phyloP scores from a whole-genome alignment of 306 rosid genomes.

The Acacia confusa region DNA sequence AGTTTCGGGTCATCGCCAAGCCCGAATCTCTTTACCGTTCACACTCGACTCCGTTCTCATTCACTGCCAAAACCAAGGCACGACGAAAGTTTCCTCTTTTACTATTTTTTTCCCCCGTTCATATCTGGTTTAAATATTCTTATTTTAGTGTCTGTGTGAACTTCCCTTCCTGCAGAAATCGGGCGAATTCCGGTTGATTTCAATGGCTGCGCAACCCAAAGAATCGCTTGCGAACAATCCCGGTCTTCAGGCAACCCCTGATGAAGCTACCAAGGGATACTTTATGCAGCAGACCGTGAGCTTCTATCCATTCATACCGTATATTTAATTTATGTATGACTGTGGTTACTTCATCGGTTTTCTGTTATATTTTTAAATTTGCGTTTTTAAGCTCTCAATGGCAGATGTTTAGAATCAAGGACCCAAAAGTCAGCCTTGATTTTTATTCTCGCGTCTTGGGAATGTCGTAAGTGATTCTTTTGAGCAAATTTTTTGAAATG shows the following conservation, averaged over 20 bases:
- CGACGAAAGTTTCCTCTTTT: neutral
- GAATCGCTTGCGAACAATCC: conserved; percentile 77
- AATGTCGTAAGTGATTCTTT: conserved; percentile 77
- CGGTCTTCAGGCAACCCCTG: conserved; percentile 77
- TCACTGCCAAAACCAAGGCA: conserved; percentile 54
- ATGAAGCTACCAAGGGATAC: conserved; percentile 83
- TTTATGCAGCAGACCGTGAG: conserved; percentile 91
- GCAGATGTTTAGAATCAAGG: conserved; percentile 86
- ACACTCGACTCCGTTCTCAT: conserved; percentile 39
- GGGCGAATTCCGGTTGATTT: conserved; percentile 48
- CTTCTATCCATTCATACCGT: neutral
- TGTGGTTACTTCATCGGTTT: neutral
- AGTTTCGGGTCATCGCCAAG: conserved; percentile 42
- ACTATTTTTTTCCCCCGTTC: neutral
- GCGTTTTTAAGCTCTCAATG: neutral
- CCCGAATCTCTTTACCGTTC: conserved; percentile 15
- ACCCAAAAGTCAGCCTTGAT: conserved; percentile 90
- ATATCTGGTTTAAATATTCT: neutral
- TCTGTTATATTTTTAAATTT: neutral
- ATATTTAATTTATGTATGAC: neutral
- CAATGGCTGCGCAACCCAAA: conserved; percentile 76
- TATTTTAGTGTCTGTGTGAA: neutral
- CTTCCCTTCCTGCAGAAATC: conserved; percentile 41
- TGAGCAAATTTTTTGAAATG: neutral
- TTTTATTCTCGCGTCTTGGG: conserved; percentile 92